Evolutionary conservation across 768 basidiomycete genomes (phyloP).

Genomic region (Mycena filopes): DNA sequence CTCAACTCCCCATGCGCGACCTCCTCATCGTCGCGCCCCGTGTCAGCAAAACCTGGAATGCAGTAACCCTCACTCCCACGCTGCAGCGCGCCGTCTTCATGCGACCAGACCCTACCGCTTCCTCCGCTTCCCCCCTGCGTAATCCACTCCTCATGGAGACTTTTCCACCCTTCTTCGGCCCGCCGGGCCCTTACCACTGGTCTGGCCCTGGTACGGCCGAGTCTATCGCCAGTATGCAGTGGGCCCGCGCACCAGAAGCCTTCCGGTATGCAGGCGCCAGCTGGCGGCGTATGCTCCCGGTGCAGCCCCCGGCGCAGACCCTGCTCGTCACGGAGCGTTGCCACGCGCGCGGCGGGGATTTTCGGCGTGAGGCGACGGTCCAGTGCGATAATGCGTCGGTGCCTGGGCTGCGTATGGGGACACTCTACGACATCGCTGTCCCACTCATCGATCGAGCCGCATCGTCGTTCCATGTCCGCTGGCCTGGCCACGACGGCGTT

Average conservation of each 20-base stretch:
- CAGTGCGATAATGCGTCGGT: background rate
- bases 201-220: background rate
- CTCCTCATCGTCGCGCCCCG: too few species aligned
- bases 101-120: slow-evolving; percentile 3
- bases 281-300: slow-evolving; percentile 13
- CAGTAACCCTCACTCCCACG: too few species aligned
- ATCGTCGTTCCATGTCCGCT: background rate
- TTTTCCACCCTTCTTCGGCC: slow-evolving; percentile 1
- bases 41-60: too few species aligned
- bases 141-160: background rate
- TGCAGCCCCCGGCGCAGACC: background rate
- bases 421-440: background rate
- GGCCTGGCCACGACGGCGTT: background rate
- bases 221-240: background rate
- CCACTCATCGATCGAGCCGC: background rate
- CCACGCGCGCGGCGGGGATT: background rate
- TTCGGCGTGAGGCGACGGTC: background rate
- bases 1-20: too few species aligned
- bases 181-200: background rate
- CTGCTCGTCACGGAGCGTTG: background rate
- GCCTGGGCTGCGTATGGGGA: background rate
- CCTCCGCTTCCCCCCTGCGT: background rate
- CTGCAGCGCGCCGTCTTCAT: slow-evolving; percentile 18
- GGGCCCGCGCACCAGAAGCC: background rate
- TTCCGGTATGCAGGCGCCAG: background rate